phyloP scores from a whole-genome alignment of 2,329 filamentous ascomycete genomes.

The Endoconidiophora laricicola region DNA sequence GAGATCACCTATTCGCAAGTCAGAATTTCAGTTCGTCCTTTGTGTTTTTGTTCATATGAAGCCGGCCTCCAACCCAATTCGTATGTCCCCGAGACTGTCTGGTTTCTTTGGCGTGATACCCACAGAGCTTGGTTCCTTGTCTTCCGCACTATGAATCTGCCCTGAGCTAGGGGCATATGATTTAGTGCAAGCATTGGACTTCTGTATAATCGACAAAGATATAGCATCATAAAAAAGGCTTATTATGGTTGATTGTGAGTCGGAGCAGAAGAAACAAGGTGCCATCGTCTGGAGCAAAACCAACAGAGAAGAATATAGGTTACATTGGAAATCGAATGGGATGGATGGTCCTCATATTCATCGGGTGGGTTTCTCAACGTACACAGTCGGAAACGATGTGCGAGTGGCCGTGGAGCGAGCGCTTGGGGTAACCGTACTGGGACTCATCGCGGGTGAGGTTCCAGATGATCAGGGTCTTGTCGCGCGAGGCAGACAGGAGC shows the following conservation, averaged over 20 bases:
- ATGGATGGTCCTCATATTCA: background rate
- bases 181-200: too few relatives aligned
- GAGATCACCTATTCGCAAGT: conserved; percentile 64
- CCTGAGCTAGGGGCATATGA: too few relatives aligned
- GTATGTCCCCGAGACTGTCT: too few relatives aligned
- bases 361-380: conserved; percentile 31
- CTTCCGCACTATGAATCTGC: too few relatives aligned
- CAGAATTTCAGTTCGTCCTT: conserved; percentile 7
- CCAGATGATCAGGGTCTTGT: conserved; percentile 99
- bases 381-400: conserved; percentile 99
- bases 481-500: conserved; percentile 92
- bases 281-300: background rate
- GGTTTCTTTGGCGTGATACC: too few relatives aligned
- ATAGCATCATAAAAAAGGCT: too few relatives aligned
- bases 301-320: background rate
- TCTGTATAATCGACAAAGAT: too few relatives aligned
- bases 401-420: conserved; percentile 95
- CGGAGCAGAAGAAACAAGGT: background rate
- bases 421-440: conserved; percentile 97
- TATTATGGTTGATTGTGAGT: too few relatives aligned
- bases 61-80: too few relatives aligned
- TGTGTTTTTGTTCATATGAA: background rate
- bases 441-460: conserved; percentile 98
- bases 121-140: too few relatives aligned
- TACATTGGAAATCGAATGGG: background rate